A percentile compares a stretch with the other conserved stretches of the same genome.
phyloP scores from a whole-genome alignment of 345 rosid species.

The Euclidium syriacum region DNA sequence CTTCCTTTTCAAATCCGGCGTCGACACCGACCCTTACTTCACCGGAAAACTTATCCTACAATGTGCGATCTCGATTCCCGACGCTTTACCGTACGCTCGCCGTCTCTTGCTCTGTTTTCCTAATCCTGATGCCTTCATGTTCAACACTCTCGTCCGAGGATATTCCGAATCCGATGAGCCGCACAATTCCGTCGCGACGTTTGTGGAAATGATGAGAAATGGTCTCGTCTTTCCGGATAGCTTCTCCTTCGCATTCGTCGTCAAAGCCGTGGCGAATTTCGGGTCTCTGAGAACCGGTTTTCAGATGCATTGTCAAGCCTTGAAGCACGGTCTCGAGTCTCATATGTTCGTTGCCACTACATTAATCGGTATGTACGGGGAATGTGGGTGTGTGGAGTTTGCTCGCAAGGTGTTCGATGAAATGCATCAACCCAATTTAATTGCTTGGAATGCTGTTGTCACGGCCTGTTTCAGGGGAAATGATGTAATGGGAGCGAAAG shows the following conservation, averaged over 20 bases:
- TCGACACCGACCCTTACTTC: conserved; percentile 37
- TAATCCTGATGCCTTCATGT: conserved; percentile 63
- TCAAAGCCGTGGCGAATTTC: conserved; percentile 54
- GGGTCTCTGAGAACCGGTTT: conserved; percentile 41
- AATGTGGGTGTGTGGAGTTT: conserved; percentile 35
- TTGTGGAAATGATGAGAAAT: conserved; percentile 40
- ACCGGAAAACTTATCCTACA: conserved; percentile 60
- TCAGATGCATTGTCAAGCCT: conserved; percentile 56
- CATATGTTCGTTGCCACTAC: conserved; percentile 56
- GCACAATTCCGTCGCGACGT: conserved; percentile 32
- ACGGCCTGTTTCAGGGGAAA: conserved; percentile 38
- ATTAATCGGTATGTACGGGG: conserved; percentile 57
- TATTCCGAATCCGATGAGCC: conserved; percentile 49
- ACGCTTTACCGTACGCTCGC: conserved; percentile 43
- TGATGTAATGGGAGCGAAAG: conserved; percentile 31
- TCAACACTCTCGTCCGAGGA: conserved; percentile 65
- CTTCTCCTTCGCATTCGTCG: conserved; percentile 58
- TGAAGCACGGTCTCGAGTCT: conserved; percentile 37
- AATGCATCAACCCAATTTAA: conserved; percentile 44
- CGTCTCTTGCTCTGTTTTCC: conserved; percentile 42
- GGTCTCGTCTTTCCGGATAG: conserved; percentile 48
- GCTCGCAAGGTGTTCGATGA: conserved; percentile 54
- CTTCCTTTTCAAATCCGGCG: conserved; percentile 40
- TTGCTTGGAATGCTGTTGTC: conserved; percentile 52
- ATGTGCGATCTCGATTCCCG: conserved; percentile 37